These are phyloP conservation scores for Xanthoconium stramineum DNA, from an alignment of 768 basidiomycete genomes.

Conservation along the genomic window DNA sequence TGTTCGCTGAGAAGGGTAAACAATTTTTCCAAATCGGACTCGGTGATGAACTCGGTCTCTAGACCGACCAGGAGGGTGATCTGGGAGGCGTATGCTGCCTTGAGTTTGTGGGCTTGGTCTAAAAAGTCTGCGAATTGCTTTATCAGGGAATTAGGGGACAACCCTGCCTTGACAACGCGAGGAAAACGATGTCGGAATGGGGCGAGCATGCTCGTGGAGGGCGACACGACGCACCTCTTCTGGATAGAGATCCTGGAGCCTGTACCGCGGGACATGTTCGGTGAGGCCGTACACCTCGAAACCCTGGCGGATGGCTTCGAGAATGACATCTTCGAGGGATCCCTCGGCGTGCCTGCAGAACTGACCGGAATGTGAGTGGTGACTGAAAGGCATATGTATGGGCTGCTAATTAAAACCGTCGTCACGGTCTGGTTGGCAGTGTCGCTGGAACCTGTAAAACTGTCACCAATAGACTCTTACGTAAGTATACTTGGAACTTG, in stretches of 20 bases:
- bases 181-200: conserved; percentile 12
- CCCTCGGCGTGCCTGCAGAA: conserved; percentile 91
- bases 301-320: conserved; percentile 71
- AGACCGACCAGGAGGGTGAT: conserved; percentile 84
- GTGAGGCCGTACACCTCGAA: conserved; percentile 85
- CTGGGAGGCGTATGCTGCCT: conserved; percentile 51
- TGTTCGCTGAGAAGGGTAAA: conserved; percentile 47
- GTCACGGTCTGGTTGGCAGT: conserved; percentile 1
- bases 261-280: conserved; percentile 92
- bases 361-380: conserved; percentile 91
- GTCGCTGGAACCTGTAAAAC: conserved; percentile 5
- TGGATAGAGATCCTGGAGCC: conserved; percentile 80
- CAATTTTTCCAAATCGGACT: conserved; percentile 59
- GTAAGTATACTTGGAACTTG: conserved; percentile 8
- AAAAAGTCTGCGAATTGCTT: conserved; percentile 74
- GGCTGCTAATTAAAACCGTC: neutral
- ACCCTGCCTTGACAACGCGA: conserved; percentile 44
- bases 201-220: neutral
- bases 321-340: conserved; percentile 74
- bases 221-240: conserved; percentile 70
- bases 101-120: conserved; percentile 75
- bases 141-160: conserved; percentile 50
- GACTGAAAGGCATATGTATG: conserved; percentile 60
- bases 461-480: conserved; percentile 10
- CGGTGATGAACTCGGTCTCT: conserved; percentile 88